Evolutionary conservation across 805 yeast species (phyloP).

Genomic region (Candida sphagnicola): DNA sequence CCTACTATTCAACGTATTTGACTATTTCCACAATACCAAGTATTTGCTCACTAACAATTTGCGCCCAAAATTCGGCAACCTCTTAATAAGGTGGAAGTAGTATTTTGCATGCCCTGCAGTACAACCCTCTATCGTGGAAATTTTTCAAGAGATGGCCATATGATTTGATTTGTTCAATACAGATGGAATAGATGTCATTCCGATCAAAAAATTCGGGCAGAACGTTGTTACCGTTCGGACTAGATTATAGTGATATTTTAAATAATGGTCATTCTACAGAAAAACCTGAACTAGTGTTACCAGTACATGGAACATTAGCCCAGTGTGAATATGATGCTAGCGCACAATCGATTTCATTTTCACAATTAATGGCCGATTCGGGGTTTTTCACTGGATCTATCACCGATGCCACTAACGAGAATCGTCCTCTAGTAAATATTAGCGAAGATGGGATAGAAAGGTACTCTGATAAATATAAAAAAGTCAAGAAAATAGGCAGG

Average conservation of each 20-base stretch:
- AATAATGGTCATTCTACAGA: conserved; percentile 31
- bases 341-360: conserved; percentile 51
- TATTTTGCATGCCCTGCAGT: too few species aligned
- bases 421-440: conserved; percentile 7
- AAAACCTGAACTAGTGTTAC: conserved; percentile 48
- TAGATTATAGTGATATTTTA: conserved; percentile 59
- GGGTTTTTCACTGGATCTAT: conserved; percentile 63
- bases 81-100: too few species aligned
- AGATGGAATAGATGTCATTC: conserved; percentile 45
- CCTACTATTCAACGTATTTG: too few species aligned
- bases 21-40: too few species aligned
- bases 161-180: too few species aligned
- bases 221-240: conserved; percentile 64
- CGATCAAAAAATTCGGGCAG: conserved; percentile 44
- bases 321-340: conserved; percentile 49
- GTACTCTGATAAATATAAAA: conserved; percentile 75
- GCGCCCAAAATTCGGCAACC: too few species aligned
- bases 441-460: conserved; percentile 68
- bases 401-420: conserved; percentile 18
- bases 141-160: too few species aligned
- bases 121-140: too few species aligned
- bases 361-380: conserved; percentile 55
- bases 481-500: conserved; percentile 64
- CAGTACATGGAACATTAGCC: conserved; percentile 59
- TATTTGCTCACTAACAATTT: too few species aligned